Conservation (phyloP, 441 rosid genomes). For the Daphne laureola region DNA sequence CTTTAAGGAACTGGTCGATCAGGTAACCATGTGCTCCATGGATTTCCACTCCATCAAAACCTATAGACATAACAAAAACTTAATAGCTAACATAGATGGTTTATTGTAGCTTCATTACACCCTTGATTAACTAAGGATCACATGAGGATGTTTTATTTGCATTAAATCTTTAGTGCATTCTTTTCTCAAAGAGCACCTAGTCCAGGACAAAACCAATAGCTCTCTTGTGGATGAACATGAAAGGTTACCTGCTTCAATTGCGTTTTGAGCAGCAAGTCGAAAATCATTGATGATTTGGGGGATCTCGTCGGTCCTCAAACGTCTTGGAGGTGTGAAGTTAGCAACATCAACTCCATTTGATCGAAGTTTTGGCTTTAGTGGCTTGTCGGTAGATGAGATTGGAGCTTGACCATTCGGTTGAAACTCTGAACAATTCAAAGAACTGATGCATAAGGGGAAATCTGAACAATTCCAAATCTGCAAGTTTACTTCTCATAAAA, state of each 20-base stretch:
- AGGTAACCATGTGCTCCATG: constrained; percentile 32
- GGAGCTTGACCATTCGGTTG: constrained; percentile 23
- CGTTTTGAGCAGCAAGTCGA: constrained; percentile 25
- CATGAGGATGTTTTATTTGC: too few relatives aligned
- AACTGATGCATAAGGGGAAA: too few relatives aligned
- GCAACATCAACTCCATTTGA: constrained; percentile 8
- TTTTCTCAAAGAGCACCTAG: too few relatives aligned
- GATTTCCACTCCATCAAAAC: constrained; percentile 35
- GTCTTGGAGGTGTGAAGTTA: constrained; percentile 19
- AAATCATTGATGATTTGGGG: constrained; percentile 23
- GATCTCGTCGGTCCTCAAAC: constrained; percentile 19
- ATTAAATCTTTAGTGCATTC: too few relatives aligned
- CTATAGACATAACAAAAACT: background rate
- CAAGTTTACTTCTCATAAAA: too few relatives aligned
- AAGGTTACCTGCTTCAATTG: constrained; percentile 21
- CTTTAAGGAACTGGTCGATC: constrained; percentile 32
- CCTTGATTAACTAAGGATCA: too few relatives aligned
- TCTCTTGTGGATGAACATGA: background rate
- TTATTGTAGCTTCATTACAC: too few relatives aligned
- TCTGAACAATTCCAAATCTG: too few relatives aligned
- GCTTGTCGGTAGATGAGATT: constrained; percentile 23
- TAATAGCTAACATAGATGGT: too few relatives aligned
- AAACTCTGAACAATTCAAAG: too few relatives aligned
- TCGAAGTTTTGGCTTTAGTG: constrained; percentile 10
- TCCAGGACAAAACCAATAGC: too few relatives aligned